Conservation (phyloP, 352 stramenopile species). For the Phytophthora podocarpi region DNA sequence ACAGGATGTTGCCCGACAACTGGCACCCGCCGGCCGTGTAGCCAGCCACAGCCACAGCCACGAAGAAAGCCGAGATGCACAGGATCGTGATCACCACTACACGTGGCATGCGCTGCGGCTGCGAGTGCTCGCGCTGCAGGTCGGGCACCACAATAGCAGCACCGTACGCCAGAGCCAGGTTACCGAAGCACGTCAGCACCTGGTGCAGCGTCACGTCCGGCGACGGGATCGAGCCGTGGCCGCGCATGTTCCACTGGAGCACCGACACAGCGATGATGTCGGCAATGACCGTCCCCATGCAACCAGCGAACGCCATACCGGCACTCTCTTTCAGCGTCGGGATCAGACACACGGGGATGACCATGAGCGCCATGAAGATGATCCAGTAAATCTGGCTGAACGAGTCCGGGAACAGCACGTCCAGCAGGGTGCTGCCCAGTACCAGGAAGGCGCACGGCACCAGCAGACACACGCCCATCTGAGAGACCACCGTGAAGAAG, state of each 20-base stretch:
- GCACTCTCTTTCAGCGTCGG: slow-evolving; percentile 55
- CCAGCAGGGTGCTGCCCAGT: slow-evolving; percentile 46
- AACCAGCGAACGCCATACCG: slow-evolving; percentile 42
- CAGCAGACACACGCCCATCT: slow-evolving; percentile 49
- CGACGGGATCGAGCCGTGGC: slow-evolving; percentile 30
- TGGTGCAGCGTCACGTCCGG: slow-evolving; percentile 47
- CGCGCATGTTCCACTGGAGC: slow-evolving; percentile 40
- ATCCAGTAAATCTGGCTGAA: slow-evolving; percentile 53
- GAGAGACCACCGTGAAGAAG: slow-evolving; percentile 36
- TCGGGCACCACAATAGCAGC: slow-evolving; percentile 60
- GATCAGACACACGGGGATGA: slow-evolving; percentile 48
- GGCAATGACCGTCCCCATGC: slow-evolving; percentile 52
- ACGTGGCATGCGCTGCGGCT: slow-evolving; percentile 54
- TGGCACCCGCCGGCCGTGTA: slow-evolving; percentile 54
- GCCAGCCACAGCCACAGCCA: slow-evolving; percentile 36
- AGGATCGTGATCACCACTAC: slow-evolving; percentile 45
- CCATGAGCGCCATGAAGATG: slow-evolving; percentile 53
- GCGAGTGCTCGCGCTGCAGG: slow-evolving; percentile 53
- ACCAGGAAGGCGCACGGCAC: slow-evolving; percentile 50
- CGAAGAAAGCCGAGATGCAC: slow-evolving; percentile 47
- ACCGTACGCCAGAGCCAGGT: slow-evolving; percentile 58
- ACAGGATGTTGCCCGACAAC: slow-evolving; percentile 63
- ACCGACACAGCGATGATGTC: slow-evolving; percentile 49
- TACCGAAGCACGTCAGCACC: slow-evolving; percentile 53
- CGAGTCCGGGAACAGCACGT: slow-evolving; percentile 37